These are phyloP conservation scores for Fusarium gaditjirri DNA, from an alignment of 2,329 filamentous ascomycete species.

Conservation along the genomic window DNA sequence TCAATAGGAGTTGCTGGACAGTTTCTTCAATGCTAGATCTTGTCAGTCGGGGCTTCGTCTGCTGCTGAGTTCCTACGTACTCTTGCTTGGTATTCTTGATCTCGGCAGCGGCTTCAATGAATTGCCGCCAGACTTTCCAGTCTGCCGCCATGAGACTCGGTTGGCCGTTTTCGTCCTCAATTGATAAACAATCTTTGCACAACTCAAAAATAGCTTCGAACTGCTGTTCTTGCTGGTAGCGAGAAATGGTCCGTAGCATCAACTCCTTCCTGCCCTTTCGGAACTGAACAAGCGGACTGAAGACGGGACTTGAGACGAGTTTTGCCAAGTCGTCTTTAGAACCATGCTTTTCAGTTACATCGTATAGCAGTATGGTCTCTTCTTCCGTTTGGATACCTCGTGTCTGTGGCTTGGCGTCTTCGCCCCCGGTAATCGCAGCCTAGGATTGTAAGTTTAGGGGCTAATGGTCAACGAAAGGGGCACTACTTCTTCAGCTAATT, in stretches of 20 bases:
- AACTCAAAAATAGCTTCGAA: conserved; percentile 58
- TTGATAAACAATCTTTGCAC: conserved; percentile 56
- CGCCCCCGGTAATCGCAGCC: conserved; percentile 34
- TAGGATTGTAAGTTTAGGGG: conserved; percentile 5
- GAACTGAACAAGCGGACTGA: conserved; percentile 58
- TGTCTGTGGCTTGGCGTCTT: conserved; percentile 38
- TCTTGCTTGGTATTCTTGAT: conserved; percentile 46
- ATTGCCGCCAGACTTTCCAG: conserved; percentile 53
- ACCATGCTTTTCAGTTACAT: conserved; percentile 58
- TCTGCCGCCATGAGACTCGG: conserved; percentile 59
- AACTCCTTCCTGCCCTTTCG: conserved; percentile 59
- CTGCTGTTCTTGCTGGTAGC: conserved; percentile 51
- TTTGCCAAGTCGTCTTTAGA: conserved; percentile 55
- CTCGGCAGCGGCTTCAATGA: conserved; percentile 53
- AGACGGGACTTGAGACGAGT: conserved; percentile 51
- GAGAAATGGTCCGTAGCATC: conserved; percentile 54
- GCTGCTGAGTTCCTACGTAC: conserved; percentile 42
- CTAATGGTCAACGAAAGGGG: conserved; percentile 26
- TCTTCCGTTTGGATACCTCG: conserved; percentile 58
- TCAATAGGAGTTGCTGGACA: conserved; percentile 47
- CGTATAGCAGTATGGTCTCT: conserved; percentile 62
- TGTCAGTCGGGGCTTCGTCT: conserved; percentile 9
- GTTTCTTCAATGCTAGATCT: conserved; percentile 40
- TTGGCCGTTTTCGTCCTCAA: conserved; percentile 50
- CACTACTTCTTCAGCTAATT: conserved; percentile 56